A percentile compares a stretch with the other conserved stretches of the same genome.
Conservation (phyloP, 805 yeast genomes). For the Candida corydali region DNA sequence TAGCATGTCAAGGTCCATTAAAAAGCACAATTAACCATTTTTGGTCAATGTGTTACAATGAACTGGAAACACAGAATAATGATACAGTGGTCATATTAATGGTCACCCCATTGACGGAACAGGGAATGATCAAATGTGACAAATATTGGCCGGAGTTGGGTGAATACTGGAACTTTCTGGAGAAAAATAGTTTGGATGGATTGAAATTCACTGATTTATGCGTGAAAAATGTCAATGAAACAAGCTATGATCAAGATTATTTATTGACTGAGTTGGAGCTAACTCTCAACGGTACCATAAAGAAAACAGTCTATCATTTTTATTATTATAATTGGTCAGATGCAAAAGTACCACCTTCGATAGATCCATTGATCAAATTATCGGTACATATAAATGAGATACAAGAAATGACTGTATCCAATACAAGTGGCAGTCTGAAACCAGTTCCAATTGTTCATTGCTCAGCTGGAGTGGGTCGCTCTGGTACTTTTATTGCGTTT, state of each 20-base stretch:
- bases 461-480: conserved; percentile 48
- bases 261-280: conserved; percentile 24
- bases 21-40: conserved; percentile 36
- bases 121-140: conserved; percentile 35
- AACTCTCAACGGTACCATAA: conserved; percentile 11
- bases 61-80: conserved; percentile 23
- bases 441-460: conserved; percentile 35
- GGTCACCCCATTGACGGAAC: conserved; percentile 51
- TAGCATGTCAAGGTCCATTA: conserved; percentile 71
- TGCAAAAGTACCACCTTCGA: conserved; percentile 33
- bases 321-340: conserved; percentile 45
- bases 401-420: conserved; percentile 2
- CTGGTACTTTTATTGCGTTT: conserved; percentile 37
- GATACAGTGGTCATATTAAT: conserved; percentile 29
- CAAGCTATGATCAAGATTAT: conserved; percentile 12
- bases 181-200: conserved; percentile 15
- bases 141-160: conserved; percentile 37
- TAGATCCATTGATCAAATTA: conserved; percentile 24
- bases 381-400: conserved; percentile 17
- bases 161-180: conserved; percentile 17
- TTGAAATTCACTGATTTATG: conserved; percentile 16
- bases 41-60: conserved; percentile 45
- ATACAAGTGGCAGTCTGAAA: not conserved
- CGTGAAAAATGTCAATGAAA: conserved; percentile 16
- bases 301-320: conserved; percentile 33